These are phyloP conservation scores for Stereocaulon alpinum DNA, from an alignment of 495 filamentous ascomycete species.

Conservation along the genomic window DNA sequence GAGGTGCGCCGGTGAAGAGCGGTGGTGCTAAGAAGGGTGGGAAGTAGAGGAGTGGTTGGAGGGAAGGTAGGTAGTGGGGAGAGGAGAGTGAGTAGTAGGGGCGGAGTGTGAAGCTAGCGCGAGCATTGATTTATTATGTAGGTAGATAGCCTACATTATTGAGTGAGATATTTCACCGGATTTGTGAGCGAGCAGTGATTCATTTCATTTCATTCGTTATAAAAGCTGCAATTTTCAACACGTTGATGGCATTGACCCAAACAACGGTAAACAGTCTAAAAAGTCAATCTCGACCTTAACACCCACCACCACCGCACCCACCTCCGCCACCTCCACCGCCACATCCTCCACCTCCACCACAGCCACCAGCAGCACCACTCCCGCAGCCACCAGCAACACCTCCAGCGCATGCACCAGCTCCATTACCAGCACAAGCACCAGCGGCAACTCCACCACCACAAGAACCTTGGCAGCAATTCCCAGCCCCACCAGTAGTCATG, in stretches of 20 bases:
- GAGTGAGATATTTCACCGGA: no score
- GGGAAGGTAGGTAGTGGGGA: background rate
- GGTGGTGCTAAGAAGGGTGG: background rate
- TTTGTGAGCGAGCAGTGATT: no score
- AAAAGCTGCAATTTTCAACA: no score
- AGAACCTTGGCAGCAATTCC: slow-evolving; percentile 38
- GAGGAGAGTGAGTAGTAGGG: background rate
- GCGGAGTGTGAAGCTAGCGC: background rate
- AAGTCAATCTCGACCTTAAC: slow-evolving; percentile 1
- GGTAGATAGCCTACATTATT: no score
- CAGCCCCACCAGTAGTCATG: slow-evolving; percentile 30
- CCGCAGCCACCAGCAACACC: slow-evolving; percentile 33
- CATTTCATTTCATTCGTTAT: no score
- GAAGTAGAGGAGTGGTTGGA: background rate
- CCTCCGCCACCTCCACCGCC: slow-evolving; percentile 36
- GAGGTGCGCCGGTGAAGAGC: background rate
- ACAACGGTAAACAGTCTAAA: background rate
- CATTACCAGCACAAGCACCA: slow-evolving; percentile 39
- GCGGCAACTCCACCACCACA: slow-evolving; percentile 47
- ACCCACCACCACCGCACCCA: slow-evolving; percentile 23
- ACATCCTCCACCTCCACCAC: slow-evolving; percentile 32
- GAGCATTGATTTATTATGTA: no score
- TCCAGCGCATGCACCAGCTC: slow-evolving; percentile 31
- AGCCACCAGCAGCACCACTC: slow-evolving; percentile 26
- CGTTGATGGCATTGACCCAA: no score